Conservation (phyloP, 208 protist species). For the Leishmania turanica region DNA sequence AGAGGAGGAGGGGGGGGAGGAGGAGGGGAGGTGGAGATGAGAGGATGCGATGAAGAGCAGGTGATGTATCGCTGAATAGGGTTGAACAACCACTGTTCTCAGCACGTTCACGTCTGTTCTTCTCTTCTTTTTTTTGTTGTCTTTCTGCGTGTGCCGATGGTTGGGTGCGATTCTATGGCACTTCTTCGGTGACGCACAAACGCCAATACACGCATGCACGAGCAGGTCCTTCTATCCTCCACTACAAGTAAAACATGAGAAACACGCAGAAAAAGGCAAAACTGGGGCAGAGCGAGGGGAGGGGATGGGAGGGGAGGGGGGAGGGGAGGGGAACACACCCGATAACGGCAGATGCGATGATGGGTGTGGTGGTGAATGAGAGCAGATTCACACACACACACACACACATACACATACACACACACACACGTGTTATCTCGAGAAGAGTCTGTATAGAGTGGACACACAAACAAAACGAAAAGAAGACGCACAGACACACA, state of each 20-base stretch:
- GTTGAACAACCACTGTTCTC: neutral
- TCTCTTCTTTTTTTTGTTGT: too few relatives aligned
- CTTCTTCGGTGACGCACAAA: neutral
- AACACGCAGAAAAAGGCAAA: neutral
- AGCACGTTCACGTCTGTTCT: too few relatives aligned
- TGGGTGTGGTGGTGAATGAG: neutral
- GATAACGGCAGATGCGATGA: too few relatives aligned
- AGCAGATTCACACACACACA: neutral
- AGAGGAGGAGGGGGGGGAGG: too few relatives aligned
- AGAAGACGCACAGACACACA: too few relatives aligned
- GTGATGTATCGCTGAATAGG: too few relatives aligned
- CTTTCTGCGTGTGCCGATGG: too few relatives aligned
- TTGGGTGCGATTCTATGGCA: too few relatives aligned
- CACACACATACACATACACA: neutral
- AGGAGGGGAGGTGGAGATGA: too few relatives aligned
- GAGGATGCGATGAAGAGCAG: too few relatives aligned
- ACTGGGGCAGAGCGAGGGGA: neutral
- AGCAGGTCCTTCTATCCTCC: neutral
- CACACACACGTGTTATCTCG: neutral
- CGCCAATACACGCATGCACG: neutral
- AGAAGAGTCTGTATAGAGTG: too few relatives aligned
- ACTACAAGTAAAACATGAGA: neutral
- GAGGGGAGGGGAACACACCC: neutral
- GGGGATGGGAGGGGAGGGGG: neutral
- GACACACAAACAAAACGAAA: too few relatives aligned